phyloP scores from a whole-genome alignment of 2,329 filamentous ascomycete species.

The Aspergillus latus region DNA sequence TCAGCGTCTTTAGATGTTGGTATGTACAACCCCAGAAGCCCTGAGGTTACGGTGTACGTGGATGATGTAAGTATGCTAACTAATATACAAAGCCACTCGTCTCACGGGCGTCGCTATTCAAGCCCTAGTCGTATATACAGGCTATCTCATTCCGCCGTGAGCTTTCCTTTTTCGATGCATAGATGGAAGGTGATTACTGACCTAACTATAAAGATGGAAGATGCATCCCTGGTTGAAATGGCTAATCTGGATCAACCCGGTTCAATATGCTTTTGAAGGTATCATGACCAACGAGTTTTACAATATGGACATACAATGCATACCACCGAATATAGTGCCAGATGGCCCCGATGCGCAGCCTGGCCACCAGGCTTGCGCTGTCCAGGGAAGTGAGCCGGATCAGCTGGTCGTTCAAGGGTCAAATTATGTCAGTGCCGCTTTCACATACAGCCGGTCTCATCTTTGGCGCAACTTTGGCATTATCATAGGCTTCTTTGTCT shows the following conservation, averaged over 20 bases:
- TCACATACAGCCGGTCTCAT: conserved; percentile 56
- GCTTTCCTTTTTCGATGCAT: too few species aligned
- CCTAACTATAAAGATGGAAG: conserved; percentile 58
- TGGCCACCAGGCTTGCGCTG: conserved; percentile 59
- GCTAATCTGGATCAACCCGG: conserved; percentile 65
- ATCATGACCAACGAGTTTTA: conserved; percentile 72
- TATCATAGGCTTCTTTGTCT: conserved; percentile 70
- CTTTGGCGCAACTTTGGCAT: conserved; percentile 78
- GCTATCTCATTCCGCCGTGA: conserved; percentile 18
- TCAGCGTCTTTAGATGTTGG: conserved; percentile 52
- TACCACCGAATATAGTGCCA: conserved; percentile 57
- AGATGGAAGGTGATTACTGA: conserved; percentile 45
- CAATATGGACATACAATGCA: conserved; percentile 55
- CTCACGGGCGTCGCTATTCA: conserved; percentile 52
- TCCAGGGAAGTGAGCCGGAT: conserved; percentile 58
- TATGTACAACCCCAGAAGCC: conserved; percentile 21
- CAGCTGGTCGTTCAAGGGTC: conserved; percentile 54
- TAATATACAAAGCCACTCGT: conserved; percentile 37
- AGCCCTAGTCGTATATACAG: conserved; percentile 59
- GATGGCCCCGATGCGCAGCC: conserved; percentile 45
- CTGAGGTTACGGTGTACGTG: not conserved
- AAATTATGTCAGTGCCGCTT: conserved; percentile 57
- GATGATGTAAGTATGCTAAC: conserved; percentile 6
- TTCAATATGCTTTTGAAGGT: conserved; percentile 69
- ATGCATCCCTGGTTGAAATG: conserved; percentile 66